Base-by-base conservation (phyloP, 805 yeast species). In the Pichia pseudocactophila region DNA sequence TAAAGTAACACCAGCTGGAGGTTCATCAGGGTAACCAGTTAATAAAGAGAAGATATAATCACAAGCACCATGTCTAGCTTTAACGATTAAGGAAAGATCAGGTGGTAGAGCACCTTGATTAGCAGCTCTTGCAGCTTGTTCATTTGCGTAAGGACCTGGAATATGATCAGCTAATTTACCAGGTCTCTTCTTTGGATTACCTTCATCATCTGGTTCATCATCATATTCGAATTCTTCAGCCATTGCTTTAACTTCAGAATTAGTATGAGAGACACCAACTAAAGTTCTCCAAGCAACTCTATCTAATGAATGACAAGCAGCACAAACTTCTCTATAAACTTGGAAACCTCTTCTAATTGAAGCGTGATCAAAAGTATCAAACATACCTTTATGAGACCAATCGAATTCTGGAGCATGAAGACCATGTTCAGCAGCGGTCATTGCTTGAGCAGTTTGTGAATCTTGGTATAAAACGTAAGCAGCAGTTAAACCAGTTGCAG, bases 81-180 rank as follows among this genome's bases (percentile, higher is more conserved):
- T 90, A 67, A 90, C 94, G 61, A 92, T 87, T 66, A 92, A 76
- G 32, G 97, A 88, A 63, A 92, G 79, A 73, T 92, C 98, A 47
- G 98, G 98, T 51, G 98, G 98, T 54, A 84, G 76, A 50, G 98
- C 97, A 70, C 98, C 98, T 73, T 87, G 96, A 77, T 92, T 92
- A 50, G 96, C 97, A 54, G 97, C 96, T 74, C 98, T 86, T 39
- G 98, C 98, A 51, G 97, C 97, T 73, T 92, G 94, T 69, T 92
- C 98, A 65, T 92, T 92, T 53, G 87, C 86, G 66, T 92, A 92
- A 45, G 98, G 98, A 51, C 84, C 86, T 55, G 95, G 97, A 53
- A 92, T 73, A 68, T 82, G 76, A 70, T 92, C 98, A 50, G 97
- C 89, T 62, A 92, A 78, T 71, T 92, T 92, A 72, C 98, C 98